Percentiles rank a stretch among this genome's conserved stretches.
Evolutionary conservation across 495 filamentous ascomycete genomes (phyloP).

Genomic region (Penicillium steckii): DNA sequence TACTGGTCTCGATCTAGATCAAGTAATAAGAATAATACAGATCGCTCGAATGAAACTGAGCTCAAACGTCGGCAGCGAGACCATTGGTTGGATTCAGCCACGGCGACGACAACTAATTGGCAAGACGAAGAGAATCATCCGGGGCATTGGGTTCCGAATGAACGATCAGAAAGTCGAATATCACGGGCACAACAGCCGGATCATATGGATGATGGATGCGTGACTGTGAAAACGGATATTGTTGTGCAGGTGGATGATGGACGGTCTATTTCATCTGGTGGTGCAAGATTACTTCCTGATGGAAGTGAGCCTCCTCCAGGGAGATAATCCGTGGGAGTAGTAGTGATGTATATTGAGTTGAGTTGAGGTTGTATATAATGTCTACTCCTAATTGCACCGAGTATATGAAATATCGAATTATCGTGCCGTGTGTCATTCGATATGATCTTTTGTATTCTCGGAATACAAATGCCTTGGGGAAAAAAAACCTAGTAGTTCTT

Average conservation of each 20-base stretch:
- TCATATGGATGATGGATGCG: conserved; percentile 17
- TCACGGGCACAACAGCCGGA: conserved; percentile 18
- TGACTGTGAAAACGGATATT: conserved; percentile 34
- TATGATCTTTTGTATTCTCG: no score
- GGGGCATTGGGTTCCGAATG: conserved; percentile 11
- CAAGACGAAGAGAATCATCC: conserved; percentile 18
- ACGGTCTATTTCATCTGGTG: conserved; percentile 19
- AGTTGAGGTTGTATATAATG: background rate
- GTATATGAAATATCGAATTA: no score
- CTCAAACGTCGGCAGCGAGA: conserved; percentile 15
- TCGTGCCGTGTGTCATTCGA: no score
- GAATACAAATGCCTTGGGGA: no score
- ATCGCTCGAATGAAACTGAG: conserved; percentile 13
- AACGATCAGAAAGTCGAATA: conserved; percentile 16
- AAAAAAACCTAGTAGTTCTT: no score
- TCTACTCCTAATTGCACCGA: no score
- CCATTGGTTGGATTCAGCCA: conserved; percentile 21
- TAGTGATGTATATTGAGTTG: background rate
- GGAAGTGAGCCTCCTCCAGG: conserved; percentile 5
- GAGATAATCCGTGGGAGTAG: background rate
- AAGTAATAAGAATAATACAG: conserved; percentile 9
- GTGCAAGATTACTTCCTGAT: conserved; percentile 15
- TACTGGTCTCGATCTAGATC: conserved; percentile 30
- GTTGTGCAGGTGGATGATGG: conserved; percentile 29
- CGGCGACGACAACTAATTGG: conserved; percentile 9